Base-by-base conservation (phyloP, 495 filamentous ascomycete genomes). In the Neurospora terricola region DNA sequence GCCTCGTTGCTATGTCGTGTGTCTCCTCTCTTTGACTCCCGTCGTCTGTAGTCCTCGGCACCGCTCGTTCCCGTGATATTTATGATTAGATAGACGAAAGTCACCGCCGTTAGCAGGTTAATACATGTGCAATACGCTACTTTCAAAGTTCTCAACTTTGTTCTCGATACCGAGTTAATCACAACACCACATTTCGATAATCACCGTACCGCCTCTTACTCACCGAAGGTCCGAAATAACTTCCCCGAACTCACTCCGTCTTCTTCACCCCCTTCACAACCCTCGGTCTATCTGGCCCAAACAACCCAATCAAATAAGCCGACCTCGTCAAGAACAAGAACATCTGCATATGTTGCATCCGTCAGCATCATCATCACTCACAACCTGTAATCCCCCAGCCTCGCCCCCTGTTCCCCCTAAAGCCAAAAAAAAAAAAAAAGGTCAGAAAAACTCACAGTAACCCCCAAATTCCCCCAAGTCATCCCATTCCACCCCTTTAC, bases 401-500 rank as follows among this genome's bases (percentile, higher is more conserved):
- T 18, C 38, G 11, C 18, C 21, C 11, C 68, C 14, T 14, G 4
- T 4, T 4, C 23, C 34, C 38, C 59, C 8, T 3, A 38, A 27
- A n/a, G 14, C 23, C 42, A 45, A 70, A 45, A 38, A 45, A n/a
- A n/a, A n/a, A n/a, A 18, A 27, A 3, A 8, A 5, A 10, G 43
- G 4, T 38, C 18, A 36, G 0, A 45, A 21, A 48, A 45, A 76
- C 82, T 80, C 68, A 88, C 86, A 5, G 91, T 93, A 30, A 85
- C 81, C 0, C 87, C 90, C 66, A 94, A 84, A 76, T 94, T 93
- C 12, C 92, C 92, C 90, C 90, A 93, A 2, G 89, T 87, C 82
- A 92, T 83, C 36, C 85, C 78, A 75, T 92, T 93, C 92, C 91
- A 94, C 4, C 78, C 81, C 39, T 75, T 80, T 4, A 91, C 80